Evolutionary conservation across 148 eudicot genomes (phyloP).

Genomic region (Oxyria digyna): DNA sequence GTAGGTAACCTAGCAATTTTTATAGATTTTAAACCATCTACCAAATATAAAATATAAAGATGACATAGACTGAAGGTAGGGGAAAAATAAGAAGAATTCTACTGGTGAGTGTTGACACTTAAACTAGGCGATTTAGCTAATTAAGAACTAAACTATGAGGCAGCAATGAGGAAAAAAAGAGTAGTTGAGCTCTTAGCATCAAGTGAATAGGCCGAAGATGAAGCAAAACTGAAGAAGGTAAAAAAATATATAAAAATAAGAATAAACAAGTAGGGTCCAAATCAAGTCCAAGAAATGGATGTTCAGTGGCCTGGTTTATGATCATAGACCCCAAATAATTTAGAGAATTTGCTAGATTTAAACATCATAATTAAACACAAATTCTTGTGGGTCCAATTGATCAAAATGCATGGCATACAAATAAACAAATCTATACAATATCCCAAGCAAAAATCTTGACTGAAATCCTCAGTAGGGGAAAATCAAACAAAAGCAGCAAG

Average conservation of each 20-base stretch:
- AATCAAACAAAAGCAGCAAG: not conserved
- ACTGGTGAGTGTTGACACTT: not conserved
- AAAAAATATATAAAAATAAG: not conserved
- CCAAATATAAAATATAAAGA: not conserved
- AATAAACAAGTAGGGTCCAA: constrained; percentile 1
- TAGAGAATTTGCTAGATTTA: not conserved
- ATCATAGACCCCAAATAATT: not conserved
- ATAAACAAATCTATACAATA: not conserved
- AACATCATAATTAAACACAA: not conserved
- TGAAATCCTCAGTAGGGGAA: not conserved
- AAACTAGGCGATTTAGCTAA: not conserved
- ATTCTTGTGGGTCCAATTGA: not conserved
- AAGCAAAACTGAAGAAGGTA: not conserved
- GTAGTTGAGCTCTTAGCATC: not conserved
- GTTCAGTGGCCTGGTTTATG: not conserved
- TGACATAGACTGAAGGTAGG: not conserved
- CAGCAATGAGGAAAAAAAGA: not conserved
- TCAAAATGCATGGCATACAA: not conserved
- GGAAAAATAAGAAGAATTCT: not conserved
- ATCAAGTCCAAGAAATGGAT: not conserved
- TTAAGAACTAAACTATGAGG: not conserved
- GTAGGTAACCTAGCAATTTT: not conserved
- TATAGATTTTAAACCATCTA: not conserved
- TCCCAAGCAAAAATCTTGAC: not conserved
- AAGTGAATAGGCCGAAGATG: not conserved